Evolutionary conservation across 306 rosid species (phyloP), one percentile per base, ranked within the genome.

Genomic region (Crotalaria pallida): DNA sequence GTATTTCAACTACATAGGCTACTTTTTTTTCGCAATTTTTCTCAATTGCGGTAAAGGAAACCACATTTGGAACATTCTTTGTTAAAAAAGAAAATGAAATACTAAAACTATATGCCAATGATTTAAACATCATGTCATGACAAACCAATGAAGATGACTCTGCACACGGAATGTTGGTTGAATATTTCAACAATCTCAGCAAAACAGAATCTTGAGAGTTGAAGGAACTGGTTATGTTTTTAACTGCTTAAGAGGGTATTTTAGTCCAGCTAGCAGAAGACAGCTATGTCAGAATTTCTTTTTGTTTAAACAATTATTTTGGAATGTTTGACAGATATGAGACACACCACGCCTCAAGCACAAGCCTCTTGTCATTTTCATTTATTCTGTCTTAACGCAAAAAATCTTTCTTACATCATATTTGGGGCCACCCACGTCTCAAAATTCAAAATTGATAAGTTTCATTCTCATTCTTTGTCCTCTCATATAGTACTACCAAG

Each of bases 371-470:
- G 74, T 59, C 78, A 13, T 58, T 72, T 58, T 72, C 75, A 3
- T 79, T 72, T 19, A 1, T 66, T 66, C 71, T 40, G 34, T 79
- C 75, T 27, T 27, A 36, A 65, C 26, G 10, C 77, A 64, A 55
- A 29, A 64, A 55, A 29, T 77, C 27, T 5, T 68, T 40, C 29
- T 51, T 8, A 50, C 68, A 53, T 78, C 67, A 21, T 56, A 71
- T 71, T 78, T 57, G 4, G 22, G 49, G 7, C 60, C 67, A 40
- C 27, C 34, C 72, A 70, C 24, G 44, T 62, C 44, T 34, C 44
- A 38, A 38, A 38, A 38, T 9, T 69, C 52, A 57, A 48, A 58
- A 23, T 40, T 53, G 62, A 52, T 56, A 73, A 12, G 44, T 67
- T 43, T 59, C 67, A 49, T 41, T 27, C 74, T 56, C 58, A 11